Conservation (phyloP, 2,329 filamentous ascomycete species). For the Chalara sp. region DNA sequence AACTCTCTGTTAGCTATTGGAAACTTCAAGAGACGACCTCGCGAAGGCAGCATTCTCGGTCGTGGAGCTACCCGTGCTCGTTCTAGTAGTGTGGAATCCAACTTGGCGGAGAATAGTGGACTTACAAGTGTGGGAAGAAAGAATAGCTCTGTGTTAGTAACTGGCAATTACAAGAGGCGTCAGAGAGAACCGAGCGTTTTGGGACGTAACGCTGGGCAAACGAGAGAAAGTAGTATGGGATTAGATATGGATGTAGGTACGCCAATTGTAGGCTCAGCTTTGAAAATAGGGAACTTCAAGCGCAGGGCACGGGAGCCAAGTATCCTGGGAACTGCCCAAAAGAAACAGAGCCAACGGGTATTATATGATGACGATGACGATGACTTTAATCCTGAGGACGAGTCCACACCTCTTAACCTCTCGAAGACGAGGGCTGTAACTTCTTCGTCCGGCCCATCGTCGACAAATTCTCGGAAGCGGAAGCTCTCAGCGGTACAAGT, state of each 20-base stretch:
- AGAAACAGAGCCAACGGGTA: constrained; percentile 27
- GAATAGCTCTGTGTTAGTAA: constrained; percentile 18
- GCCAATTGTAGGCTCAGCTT: constrained; percentile 28
- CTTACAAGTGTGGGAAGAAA: constrained; percentile 21
- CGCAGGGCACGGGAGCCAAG: constrained; percentile 53
- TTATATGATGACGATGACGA: constrained; percentile 36
- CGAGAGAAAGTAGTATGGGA: constrained; percentile 19
- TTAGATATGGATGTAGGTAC: constrained; percentile 19
- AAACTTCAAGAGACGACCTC: constrained; percentile 48
- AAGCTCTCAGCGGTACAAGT: constrained; percentile 34
- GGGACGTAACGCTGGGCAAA: constrained; percentile 11
- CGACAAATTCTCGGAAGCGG: constrained; percentile 42
- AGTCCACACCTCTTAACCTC: constrained; percentile 58
- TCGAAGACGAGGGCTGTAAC: constrained; percentile 32
- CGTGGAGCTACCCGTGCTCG: constrained; percentile 14
- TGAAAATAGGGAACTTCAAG: constrained; percentile 51
- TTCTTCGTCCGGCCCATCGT: constrained; percentile 26
- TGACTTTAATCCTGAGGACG: constrained; percentile 56
- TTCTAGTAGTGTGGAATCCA: constrained; percentile 27
- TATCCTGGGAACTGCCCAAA: constrained; percentile 41
- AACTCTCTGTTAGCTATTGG: constrained; percentile 40
- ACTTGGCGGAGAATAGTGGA: constrained; percentile 21
- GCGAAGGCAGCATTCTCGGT: constrained; percentile 35
- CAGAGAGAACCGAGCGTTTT: constrained; percentile 30
- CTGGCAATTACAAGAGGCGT: constrained; percentile 28